These are phyloP conservation scores for Exserohilum turcica DNA, from an alignment of 2,329 filamentous ascomycete genomes.

Conservation along the genomic window DNA sequence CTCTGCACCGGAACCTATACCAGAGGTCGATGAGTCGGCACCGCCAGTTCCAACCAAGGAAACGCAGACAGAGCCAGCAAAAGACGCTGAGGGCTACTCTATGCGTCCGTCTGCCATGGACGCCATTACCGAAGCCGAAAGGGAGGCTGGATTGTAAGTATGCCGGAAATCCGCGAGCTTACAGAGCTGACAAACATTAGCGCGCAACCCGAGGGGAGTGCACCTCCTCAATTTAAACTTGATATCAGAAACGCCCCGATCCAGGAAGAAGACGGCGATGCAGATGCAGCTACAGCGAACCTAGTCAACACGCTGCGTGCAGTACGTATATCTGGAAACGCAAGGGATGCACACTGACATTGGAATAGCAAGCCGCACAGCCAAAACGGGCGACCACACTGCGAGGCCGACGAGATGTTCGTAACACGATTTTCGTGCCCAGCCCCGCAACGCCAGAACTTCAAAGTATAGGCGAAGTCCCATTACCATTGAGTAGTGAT, in stretches of 20 bases:
- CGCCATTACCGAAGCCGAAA: slow-evolving; percentile 71
- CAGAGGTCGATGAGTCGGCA: slow-evolving; percentile 45
- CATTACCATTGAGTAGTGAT: slow-evolving; percentile 34
- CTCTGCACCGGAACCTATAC: slow-evolving; percentile 37
- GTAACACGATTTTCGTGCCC: slow-evolving; percentile 86
- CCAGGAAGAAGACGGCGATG: slow-evolving; percentile 74
- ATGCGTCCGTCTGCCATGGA: slow-evolving; percentile 68
- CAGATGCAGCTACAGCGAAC: slow-evolving; percentile 73
- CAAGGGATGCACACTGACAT: slow-evolving; percentile 21
- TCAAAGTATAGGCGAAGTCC: slow-evolving; percentile 45
- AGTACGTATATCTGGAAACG: slow-evolving; percentile 43
- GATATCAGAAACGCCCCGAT: slow-evolving; percentile 81
- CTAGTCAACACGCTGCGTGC: slow-evolving; percentile 73
- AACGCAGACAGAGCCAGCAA: slow-evolving; percentile 49
- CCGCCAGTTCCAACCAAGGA: slow-evolving; percentile 34
- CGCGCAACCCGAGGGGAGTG: slow-evolving; percentile 31
- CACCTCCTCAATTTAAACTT: slow-evolving; percentile 69
- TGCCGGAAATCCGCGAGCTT: neutral
- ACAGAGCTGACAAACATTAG: slow-evolving; percentile 17
- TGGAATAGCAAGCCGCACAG: slow-evolving; percentile 62
- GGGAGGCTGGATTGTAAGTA: slow-evolving; percentile 58
- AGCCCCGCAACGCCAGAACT: slow-evolving; percentile 46
- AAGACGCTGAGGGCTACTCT: slow-evolving; percentile 77
- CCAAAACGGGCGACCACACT: slow-evolving; percentile 68
- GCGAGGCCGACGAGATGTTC: slow-evolving; percentile 85